phyloP scores from a whole-genome alignment of 2,329 filamentous ascomycete genomes.

The Neonectria faginata region DNA sequence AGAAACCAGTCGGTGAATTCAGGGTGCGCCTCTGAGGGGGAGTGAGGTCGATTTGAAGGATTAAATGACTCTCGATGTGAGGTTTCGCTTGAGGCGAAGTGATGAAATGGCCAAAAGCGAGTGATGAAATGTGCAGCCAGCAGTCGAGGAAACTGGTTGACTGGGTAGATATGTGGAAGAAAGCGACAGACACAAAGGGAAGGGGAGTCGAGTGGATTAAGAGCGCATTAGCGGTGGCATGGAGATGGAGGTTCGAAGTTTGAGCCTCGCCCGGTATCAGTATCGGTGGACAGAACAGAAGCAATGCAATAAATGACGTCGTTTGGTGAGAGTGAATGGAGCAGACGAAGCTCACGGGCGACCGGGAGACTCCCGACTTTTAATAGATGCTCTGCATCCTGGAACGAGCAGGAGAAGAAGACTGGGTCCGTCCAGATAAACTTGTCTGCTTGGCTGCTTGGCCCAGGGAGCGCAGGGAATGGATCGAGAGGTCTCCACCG shows the following conservation, averaged over 20 bases:
- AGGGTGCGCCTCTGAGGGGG: background rate
- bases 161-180: constrained; percentile 7
- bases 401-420: constrained; percentile 34
- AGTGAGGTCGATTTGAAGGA: constrained; percentile 5
- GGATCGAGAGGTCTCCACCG: constrained; percentile 29
- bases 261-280: background rate
- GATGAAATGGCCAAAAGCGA: constrained; percentile 31
- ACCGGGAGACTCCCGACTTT: constrained; percentile 41
- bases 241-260: constrained; percentile 24
- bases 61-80: constrained; percentile 6
- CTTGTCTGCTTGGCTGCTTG: constrained; percentile 37
- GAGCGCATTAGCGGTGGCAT: constrained; percentile 34
- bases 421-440: constrained; percentile 40
- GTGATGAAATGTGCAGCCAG: constrained; percentile 33
- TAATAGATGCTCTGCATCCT: constrained; percentile 38
- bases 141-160: background rate
- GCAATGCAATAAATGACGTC: constrained; percentile 6
- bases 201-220: constrained; percentile 34
- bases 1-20: background rate
- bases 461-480: constrained; percentile 33
- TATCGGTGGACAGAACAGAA: constrained; percentile 2
- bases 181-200: constrained; percentile 30
- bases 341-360: constrained; percentile 29
- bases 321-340: background rate
- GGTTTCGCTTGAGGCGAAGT: background rate